phyloP scores from a whole-genome alignment of 164 flowering plant genomes.

The Platanus orientalis region DNA sequence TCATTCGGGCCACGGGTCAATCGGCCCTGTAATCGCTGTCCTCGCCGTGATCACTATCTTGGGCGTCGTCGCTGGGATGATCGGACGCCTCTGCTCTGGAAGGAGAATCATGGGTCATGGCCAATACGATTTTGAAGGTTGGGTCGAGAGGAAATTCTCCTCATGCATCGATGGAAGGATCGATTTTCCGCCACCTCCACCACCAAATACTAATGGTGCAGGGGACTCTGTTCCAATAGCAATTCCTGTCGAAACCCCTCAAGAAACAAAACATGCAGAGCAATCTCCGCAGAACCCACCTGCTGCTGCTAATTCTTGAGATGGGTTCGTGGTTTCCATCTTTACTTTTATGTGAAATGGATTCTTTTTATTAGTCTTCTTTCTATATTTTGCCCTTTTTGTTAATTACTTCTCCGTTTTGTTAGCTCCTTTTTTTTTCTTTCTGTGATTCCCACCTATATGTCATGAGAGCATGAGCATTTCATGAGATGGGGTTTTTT shows the following conservation, averaged over 20 bases:
- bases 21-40: conserved; percentile 39
- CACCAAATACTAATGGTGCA: not conserved
- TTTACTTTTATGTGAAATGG: not conserved
- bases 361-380: not conserved
- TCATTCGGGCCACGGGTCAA: conserved; percentile 50
- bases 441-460: not conserved
- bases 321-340: not conserved
- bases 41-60: conserved; percentile 30
- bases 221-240: not conserved
- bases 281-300: not conserved
- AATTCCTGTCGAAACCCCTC: not conserved
- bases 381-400: too few relatives aligned
- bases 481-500: not conserved
- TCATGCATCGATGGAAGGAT: conserved; percentile 54
- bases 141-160: conserved; percentile 48
- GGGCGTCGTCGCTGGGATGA: conserved; percentile 27
- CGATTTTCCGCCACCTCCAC: conserved; percentile 25
- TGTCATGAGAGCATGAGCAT: not conserved
- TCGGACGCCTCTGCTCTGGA: conserved; percentile 38
- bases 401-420: too few relatives aligned
- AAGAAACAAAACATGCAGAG: not conserved
- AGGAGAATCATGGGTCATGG: conserved; percentile 31
- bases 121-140: conserved; percentile 54
- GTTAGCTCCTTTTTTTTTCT: not conserved
- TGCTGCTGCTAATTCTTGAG: not conserved